Conservation (phyloP, 768 basidiomycete genomes). For the Suillus plorans region DNA sequence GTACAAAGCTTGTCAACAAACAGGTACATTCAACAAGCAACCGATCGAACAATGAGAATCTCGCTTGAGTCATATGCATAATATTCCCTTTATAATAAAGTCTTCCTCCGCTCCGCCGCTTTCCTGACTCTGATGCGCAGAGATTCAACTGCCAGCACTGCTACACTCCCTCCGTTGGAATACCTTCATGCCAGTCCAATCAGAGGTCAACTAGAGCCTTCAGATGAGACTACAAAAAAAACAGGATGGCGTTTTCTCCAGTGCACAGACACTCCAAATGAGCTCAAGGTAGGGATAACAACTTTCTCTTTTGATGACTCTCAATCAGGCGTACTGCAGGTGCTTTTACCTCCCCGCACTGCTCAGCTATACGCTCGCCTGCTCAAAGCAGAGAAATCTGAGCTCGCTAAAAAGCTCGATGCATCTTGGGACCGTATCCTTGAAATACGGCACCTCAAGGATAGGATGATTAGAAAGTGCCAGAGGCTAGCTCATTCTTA, state of each 20-base stretch:
- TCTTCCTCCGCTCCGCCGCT: conserved; percentile 6
- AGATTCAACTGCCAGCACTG: conserved; percentile 24
- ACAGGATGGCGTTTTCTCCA: conserved; percentile 74
- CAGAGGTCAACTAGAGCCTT: conserved; percentile 73
- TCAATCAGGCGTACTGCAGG: conserved; percentile 37
- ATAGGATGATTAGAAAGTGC: conserved; percentile 81
- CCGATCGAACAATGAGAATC: conserved; percentile 15
- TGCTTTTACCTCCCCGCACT: conserved; percentile 67
- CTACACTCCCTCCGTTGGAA: conserved; percentile 40
- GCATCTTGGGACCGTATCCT: conserved; percentile 70
- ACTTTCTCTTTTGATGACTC: not conserved
- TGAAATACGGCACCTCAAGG: conserved; percentile 76
- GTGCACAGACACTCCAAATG: conserved; percentile 73
- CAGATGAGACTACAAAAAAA: conserved; percentile 46
- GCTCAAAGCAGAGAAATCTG: conserved; percentile 57
- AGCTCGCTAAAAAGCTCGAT: conserved; percentile 55
- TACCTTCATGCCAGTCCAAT: conserved; percentile 65
- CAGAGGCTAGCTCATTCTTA: conserved; percentile 55
- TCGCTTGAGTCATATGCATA: conserved; percentile 20
- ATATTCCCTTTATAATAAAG: conserved; percentile 12
- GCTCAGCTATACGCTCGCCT: conserved; percentile 66
- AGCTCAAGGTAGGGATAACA: conserved; percentile 57
- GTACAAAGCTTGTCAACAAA: conserved; percentile 30
- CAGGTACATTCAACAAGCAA: conserved; percentile 6
- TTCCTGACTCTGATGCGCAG: conserved; percentile 20